Evolutionary conservation across 345 rosid genomes (phyloP), one percentile per base, ranked within the genome.

Genomic region (Linum lewisii): DNA sequence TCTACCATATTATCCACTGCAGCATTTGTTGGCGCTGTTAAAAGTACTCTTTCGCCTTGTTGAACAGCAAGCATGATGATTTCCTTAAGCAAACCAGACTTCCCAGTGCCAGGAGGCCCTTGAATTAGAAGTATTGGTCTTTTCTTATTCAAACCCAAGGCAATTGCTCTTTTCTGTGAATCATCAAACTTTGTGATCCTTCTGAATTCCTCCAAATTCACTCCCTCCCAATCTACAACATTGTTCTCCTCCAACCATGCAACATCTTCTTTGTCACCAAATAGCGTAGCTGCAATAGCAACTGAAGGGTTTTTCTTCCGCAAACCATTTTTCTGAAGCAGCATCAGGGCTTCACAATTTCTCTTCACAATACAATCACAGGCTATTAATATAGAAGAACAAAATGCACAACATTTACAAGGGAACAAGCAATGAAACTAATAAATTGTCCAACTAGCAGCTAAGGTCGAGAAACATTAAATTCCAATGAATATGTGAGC

Each of bases 21-120:
- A 67, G 98, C 93, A 79, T 92, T 92, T 62, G 96, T 88, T 51
- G 98, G 96, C 16, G 96, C 98, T 42, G 96, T 83, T 61, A 92
- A 88, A 15, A 92, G 87, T 57, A 92, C 98, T 77, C 84, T 83
- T 79, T 92, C 98, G 29, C 93, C 98, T 69, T 82, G 93, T 65
- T 79, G 86, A 73, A 79, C 96, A 61, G 96, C 80, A 47, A 76
- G 81, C 44, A 76, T 65, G 64, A 86, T 78, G 51, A 86, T 72
- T 74, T 91, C 98, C 66, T 78, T 88, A 24, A 92, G 96, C 82
- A 92, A 69, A 71, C 82, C 85, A 44, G 98, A 83, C 83, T 92
- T 92, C 49, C 98, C 96, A 15, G 96, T 84, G 59, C 98, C 98
- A 49, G 98, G 98, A 59, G 98, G 98, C 57, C 98, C 98, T 75